These are phyloP conservation scores for Candolleomyces aberdarensis DNA, from an alignment of 768 basidiomycete genomes.

Conservation along the genomic window DNA sequence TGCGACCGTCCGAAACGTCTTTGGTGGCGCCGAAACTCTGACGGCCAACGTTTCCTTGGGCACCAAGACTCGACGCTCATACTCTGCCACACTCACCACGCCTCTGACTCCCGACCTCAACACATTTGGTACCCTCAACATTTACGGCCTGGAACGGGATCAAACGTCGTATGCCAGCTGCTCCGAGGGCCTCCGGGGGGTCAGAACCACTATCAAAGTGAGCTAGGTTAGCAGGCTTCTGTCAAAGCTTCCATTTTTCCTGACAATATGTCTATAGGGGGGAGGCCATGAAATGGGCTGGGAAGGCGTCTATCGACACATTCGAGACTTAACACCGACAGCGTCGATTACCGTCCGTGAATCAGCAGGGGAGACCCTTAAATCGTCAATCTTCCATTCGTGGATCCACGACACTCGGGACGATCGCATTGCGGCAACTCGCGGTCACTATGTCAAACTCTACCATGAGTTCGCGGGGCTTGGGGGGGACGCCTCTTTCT, in stretches of 20 bases:
- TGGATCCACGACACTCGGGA: constrained; percentile 76
- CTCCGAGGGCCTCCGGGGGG: constrained; percentile 60
- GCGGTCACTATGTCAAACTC: constrained; percentile 61
- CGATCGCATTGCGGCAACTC: constrained; percentile 58
- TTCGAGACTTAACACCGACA: constrained; percentile 64
- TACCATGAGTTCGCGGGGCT: constrained; percentile 68
- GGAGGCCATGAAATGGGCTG: constrained; percentile 77
- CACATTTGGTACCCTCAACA: constrained; percentile 66
- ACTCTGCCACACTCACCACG: constrained; percentile 62
- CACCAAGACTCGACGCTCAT: constrained; percentile 83
- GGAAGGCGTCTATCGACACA: constrained; percentile 75
- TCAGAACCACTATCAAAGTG: constrained; percentile 72
- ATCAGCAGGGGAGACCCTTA: constrained; percentile 74
- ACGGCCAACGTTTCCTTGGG: constrained; percentile 82
- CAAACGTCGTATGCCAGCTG: constrained; percentile 75
- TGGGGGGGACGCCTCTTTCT: constrained; percentile 61
- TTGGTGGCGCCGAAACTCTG: constrained; percentile 88
- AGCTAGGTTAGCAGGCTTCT: constrained; percentile 47
- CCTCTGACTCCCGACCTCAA: constrained; percentile 62
- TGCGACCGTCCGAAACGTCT: constrained; percentile 79
- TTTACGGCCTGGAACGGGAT: constrained; percentile 78
- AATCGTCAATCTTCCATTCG: constrained; percentile 81
- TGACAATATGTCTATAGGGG: constrained; percentile 24
- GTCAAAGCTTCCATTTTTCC: not conserved
- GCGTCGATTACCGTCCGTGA: constrained; percentile 89